Evolutionary conservation across 2,329 filamentous ascomycete genomes (phyloP).

Genomic region (Rhynchosporium secalis): DNA sequence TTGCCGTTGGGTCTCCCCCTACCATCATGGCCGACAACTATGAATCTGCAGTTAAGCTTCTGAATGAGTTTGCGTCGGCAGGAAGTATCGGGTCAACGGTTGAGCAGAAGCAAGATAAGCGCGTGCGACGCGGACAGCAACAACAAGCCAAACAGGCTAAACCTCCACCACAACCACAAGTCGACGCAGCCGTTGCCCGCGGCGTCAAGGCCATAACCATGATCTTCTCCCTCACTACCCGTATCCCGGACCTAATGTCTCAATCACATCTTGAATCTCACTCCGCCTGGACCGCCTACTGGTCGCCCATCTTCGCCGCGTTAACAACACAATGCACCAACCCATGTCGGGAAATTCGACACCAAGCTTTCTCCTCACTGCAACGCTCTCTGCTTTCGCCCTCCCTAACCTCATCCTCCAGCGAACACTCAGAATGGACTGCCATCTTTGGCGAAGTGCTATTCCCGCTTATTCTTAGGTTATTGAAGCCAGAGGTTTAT

Average conservation of each 20-base stretch:
- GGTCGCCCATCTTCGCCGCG: conserved; percentile 90
- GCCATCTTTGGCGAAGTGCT: conserved; percentile 93
- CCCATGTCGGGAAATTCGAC: conserved; percentile 87
- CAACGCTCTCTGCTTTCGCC: conserved; percentile 85
- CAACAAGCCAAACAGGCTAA: conserved; percentile 49
- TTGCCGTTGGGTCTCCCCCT: conserved; percentile 69
- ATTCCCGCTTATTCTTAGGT: conserved; percentile 82
- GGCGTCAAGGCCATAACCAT: conserved; percentile 79
- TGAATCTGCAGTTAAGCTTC: conserved; percentile 77
- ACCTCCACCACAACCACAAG: conserved; percentile 52
- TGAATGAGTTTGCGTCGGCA: conserved; percentile 87
- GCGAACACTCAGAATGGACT: conserved; percentile 86
- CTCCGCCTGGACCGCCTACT: conserved; percentile 97
- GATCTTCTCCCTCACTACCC: conserved; percentile 77
- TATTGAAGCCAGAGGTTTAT: conserved; percentile 93
- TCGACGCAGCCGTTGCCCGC: conserved; percentile 71
- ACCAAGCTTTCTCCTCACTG: conserved; percentile 81
- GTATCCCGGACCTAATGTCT: conserved; percentile 83
- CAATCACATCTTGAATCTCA: conserved; percentile 88
- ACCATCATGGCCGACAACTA: conserved; percentile 96
- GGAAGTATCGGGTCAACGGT: conserved; percentile 70
- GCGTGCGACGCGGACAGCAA: conserved; percentile 43
- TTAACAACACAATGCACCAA: conserved; percentile 90
- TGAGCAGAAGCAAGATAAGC: conserved; percentile 66
- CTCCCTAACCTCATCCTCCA: conserved; percentile 78